These are phyloP conservation scores for Globisporangium perplexum DNA, from an alignment of 352 stramenopile genomes.

Conservation along the genomic window DNA sequence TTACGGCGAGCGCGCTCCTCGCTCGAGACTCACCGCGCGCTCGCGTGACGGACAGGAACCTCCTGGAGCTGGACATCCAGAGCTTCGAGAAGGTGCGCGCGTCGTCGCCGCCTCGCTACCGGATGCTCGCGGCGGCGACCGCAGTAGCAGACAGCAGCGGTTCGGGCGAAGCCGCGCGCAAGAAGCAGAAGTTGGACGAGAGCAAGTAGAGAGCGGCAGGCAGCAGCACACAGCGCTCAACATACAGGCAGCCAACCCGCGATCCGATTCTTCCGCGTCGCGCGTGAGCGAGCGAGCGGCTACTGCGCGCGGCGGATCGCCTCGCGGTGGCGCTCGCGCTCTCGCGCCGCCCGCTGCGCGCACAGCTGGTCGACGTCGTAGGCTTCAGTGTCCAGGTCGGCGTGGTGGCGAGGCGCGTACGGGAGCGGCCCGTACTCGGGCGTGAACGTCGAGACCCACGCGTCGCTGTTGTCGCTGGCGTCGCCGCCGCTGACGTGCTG, in stretches of 20 bases:
- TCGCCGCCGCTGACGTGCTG: slow-evolving; percentile 18
- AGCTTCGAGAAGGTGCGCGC: slow-evolving; percentile 22
- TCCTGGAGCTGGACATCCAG: slow-evolving; percentile 28
- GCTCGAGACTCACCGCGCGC: neutral
- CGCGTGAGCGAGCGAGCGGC: neutral
- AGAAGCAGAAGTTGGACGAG: slow-evolving; percentile 21
- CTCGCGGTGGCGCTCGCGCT: slow-evolving; percentile 25
- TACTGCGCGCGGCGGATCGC: neutral
- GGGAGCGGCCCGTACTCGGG: slow-evolving; percentile 67
- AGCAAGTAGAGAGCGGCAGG: slow-evolving; percentile 7
- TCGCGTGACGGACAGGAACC: slow-evolving; percentile 11
- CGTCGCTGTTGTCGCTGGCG: neutral
- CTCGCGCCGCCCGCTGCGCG: slow-evolving; percentile 23
- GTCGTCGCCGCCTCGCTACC: slow-evolving; percentile 21
- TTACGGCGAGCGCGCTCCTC: too few relatives aligned
- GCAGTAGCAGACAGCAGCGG: neutral
- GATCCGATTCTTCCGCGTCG: neutral
- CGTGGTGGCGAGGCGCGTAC: slow-evolving; percentile 36
- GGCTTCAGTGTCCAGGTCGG: slow-evolving; percentile 22
- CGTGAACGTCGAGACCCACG: slow-evolving; percentile 48
- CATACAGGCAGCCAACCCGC: neutral
- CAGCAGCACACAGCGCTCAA: neutral
- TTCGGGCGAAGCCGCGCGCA: slow-evolving; percentile 13
- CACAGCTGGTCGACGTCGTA: slow-evolving; percentile 54
- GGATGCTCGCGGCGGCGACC: slow-evolving; percentile 11